Base-by-base conservation (phyloP, 106 monocot species). In the Dendrobium catenatum region DNA sequence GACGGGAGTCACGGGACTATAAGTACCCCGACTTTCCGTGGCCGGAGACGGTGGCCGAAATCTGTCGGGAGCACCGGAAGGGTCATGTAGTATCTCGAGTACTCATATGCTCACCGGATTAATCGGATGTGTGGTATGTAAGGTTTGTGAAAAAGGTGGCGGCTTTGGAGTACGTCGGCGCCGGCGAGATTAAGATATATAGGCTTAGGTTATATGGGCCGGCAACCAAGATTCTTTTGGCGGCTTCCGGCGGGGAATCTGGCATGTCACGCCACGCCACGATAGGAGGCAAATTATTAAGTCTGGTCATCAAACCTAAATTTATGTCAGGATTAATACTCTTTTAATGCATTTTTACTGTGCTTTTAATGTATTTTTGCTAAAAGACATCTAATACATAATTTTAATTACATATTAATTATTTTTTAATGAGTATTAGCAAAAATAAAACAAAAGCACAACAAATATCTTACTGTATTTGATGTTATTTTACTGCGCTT, bases 121-220 rank as follows among this genome's bases (percentile, higher is more conserved):
- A 85, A 51, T 42, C 56, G 89, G 6, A 15, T 84, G 19, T 31
- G 31, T 29, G 29, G 56, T 41, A 78, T 51, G 67, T 89, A 37
- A 19, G 72, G 75, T 87, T 92, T 17, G 27, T 66, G 0, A 26
- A 72, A n/a, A 64, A 68, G 74, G 92, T 92, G 54, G 49, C 80
- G 29, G 68, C 79, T 26, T 59, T 89, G 42, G 85, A 87, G 68
- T 89, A 78, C 49, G 78, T 82, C 10, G 92, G 89, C 15, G 29
- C 26, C 0, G 5, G 4, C 17, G 88, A 87, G 75, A 82, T 29
- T 1, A 84, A 77, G 84, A 80, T 80, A 80, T 87, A 67, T 49
- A 27, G 40, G 43, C 43, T 4, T 87, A 89, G 89, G 85, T 89
- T 9, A 10, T 46, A 11, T 92, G 92, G 92, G 70, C 49, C 42